Percentiles rank a stretch among this genome's conserved stretches.
phyloP scores from a whole-genome alignment of 2,329 filamentous ascomycete genomes.

The Penicillium sp. region DNA sequence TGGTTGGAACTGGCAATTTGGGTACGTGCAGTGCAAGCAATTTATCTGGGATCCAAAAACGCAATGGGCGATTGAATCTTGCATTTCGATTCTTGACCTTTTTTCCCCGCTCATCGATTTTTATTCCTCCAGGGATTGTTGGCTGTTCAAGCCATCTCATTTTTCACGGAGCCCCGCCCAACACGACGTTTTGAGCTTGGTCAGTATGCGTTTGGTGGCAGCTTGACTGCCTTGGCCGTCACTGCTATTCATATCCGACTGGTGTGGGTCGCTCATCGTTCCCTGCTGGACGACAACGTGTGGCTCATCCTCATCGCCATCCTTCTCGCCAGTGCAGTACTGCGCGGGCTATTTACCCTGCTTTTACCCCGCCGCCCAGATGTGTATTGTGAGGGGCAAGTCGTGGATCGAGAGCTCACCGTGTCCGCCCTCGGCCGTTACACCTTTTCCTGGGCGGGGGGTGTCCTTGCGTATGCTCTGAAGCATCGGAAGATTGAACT shows the following conservation, averaged over 20 bases:
- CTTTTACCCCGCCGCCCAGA: conserved; percentile 62
- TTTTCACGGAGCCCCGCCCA: conserved; percentile 31
- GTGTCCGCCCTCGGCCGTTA: conserved; percentile 56
- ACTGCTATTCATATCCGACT: conserved; percentile 24
- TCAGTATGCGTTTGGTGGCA: conserved; percentile 26
- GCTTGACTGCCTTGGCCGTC: conserved; percentile 20
- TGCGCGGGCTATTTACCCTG: conserved; percentile 37
- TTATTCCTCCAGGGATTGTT: conserved; percentile 22
- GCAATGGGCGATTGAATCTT: too few relatives aligned
- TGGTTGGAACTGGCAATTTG: conserved; percentile 58
- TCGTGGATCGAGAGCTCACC: conserved; percentile 60
- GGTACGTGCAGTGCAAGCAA: conserved; percentile 45
- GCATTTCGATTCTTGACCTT: conserved; percentile 22
- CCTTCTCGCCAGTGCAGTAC: conserved; percentile 40
- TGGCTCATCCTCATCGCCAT: conserved; percentile 45
- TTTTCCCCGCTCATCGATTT: conserved; percentile 10
- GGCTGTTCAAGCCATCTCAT: conserved; percentile 27
- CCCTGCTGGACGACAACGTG: conserved; percentile 2
- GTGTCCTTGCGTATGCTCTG: conserved; percentile 50
- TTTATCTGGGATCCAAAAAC: too few relatives aligned
- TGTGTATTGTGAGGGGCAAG: conserved; percentile 54
- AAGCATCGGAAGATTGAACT: conserved; percentile 57
- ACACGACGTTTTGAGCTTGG: conserved; percentile 29
- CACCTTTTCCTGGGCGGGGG: conserved; percentile 60
- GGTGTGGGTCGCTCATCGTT: conserved; percentile 23